phyloP scores from a whole-genome alignment of 73 alveolate species.

The Tetrahymena malaccensis region DNA sequence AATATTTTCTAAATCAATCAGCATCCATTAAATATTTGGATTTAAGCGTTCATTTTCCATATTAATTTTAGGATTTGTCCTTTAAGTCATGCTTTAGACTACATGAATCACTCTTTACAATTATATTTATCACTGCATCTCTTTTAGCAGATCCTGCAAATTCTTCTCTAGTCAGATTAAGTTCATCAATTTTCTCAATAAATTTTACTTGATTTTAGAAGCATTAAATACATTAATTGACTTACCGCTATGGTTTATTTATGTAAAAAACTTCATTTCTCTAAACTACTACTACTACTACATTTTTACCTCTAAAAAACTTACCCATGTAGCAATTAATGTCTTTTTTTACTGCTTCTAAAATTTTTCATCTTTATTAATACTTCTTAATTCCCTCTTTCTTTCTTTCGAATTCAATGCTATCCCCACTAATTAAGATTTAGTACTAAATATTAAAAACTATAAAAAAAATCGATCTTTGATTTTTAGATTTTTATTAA shows the following conservation, averaged over 20 bases:
- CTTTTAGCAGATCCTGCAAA: background rate
- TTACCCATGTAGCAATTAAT: background rate
- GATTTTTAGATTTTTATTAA: background rate
- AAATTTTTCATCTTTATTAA: background rate
- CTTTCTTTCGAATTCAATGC: background rate
- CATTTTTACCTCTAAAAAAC: background rate
- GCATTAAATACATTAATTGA: background rate
- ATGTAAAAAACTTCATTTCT: background rate
- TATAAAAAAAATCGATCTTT: background rate
- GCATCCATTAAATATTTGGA: no score
- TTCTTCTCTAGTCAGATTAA: background rate
- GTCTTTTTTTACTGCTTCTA: background rate
- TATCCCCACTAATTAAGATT: background rate
- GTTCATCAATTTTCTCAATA: background rate
- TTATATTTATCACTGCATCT: background rate
- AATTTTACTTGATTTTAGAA: background rate
- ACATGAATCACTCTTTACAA: background rate
- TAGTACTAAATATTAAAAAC: background rate
- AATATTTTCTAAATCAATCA: no score
- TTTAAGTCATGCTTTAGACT: background rate
- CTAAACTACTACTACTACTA: background rate
- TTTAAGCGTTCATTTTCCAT: background rate
- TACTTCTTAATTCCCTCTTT: background rate
- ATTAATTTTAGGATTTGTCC: background rate
- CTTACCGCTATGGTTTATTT: background rate